Evolutionary conservation across 352 stramenopile species (phyloP).

Genomic region (Globisporangium barbulae): DNA sequence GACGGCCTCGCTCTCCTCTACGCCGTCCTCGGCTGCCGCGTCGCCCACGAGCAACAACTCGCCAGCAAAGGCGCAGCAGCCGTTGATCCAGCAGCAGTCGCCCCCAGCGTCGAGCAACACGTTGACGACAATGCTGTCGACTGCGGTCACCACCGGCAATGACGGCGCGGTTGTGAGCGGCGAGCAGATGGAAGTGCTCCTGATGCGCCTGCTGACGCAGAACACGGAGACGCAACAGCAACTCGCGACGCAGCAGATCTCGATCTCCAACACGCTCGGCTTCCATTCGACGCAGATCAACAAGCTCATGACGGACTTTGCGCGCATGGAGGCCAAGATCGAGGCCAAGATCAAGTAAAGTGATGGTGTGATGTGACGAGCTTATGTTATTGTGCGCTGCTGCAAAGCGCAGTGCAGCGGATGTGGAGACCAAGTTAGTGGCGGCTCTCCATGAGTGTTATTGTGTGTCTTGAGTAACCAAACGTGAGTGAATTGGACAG

Average conservation of each 20-base stretch:
- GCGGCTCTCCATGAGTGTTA: neutral
- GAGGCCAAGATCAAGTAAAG: conserved; percentile 38
- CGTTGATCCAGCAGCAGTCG: neutral
- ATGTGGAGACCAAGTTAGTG: neutral
- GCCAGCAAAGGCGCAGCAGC: neutral
- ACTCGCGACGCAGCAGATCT: conserved; percentile 71
- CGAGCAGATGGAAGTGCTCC: conserved; percentile 64
- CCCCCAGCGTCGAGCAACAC: conserved; percentile 5
- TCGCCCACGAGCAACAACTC: conserved; percentile 13
- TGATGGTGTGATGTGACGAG: neutral
- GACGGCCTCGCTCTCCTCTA: conserved; percentile 33
- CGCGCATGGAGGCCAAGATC: conserved; percentile 78
- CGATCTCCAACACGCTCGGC: conserved; percentile 54
- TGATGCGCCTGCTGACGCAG: conserved; percentile 79
- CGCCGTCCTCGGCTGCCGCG: conserved; percentile 11
- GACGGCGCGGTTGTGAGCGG: conserved; percentile 3
- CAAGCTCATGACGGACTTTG: conserved; percentile 70
- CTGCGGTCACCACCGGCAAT: neutral
- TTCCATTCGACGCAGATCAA: conserved; percentile 73
- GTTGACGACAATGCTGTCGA: conserved; percentile 17
- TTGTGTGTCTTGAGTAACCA: neutral
- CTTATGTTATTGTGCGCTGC: conserved; percentile 15
- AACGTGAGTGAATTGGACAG: neutral
- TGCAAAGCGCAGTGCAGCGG: neutral
- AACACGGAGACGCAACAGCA: conserved; percentile 85